Base-by-base conservation (phyloP, 352 stramenopile species). In the Phytophthora quininea region DNA sequence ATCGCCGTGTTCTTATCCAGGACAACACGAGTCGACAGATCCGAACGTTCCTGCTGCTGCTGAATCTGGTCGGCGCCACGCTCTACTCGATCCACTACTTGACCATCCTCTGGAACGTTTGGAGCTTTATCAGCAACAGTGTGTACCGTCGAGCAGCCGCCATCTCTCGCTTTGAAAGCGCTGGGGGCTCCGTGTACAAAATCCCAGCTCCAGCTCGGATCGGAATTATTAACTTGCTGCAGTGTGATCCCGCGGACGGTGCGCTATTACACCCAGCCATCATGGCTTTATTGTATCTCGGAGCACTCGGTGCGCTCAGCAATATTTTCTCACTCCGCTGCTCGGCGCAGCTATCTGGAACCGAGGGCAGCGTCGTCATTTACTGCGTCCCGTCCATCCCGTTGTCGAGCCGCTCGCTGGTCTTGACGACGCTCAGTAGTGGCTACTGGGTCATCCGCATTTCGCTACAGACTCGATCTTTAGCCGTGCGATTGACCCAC, bases 271-370 rank as follows among this genome's bases (percentile, higher is more conserved):
- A 73, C 12, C 69, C 72, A 5, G 64, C 57, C 0, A 79, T 69
- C 0, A 72, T 83, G 58, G 68, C 76, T 3, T 30, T 83, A 45
- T 40, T 83, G 8, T 83, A 83, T 50, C 62, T 83, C 1, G 75
- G 75, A 2, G 69, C 71, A 1, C 55, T 83, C 15, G 75, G 75
- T 2, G 71, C 72, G 32, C 53, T 80, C 1, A 83, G 75, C 64
- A 83, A 83, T 45, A 77, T 80, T 29, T 83, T 83, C 53, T 78
- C 75, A 29, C 62, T 80, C 2, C 60, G 57, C 2, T 83, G 75
- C 38, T 65, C 68, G 0, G 71, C 71, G 1, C 55, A 78, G 27
- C 52, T 80, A 1, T 74, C 62, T 1, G 64, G 58, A 3, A 56
- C 57, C 4, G 64, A 64, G 38, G 73, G 74, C 4, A 77, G 51